Base-by-base conservation (phyloP, 2,329 filamentous ascomycete genomes). In the Claviceps sp. region DNA sequence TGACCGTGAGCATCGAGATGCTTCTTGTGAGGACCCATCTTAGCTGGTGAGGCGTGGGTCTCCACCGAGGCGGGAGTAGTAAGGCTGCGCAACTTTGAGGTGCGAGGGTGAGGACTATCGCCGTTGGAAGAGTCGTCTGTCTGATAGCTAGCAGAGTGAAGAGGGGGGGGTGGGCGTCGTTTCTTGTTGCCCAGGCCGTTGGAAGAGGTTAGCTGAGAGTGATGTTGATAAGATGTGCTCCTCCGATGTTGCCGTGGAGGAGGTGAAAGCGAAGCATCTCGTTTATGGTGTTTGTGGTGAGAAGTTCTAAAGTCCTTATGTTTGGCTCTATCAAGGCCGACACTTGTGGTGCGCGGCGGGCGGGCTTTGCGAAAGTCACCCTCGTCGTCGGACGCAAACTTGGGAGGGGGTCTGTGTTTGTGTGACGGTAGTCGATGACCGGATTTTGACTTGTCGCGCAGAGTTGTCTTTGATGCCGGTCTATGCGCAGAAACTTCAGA, bases 1-100 rank as follows among this genome's bases (percentile, higher is more conserved):
- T 94, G 86, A 22, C 93, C 93, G 64, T 94, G 95, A 51, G 88
- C 86, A 68, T 97, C 93, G 22, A 91, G 81, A 62, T 91, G 85
- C 60, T 93, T 91, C 66, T 91, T 94, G 63, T 88, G 85, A 2
- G 81, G 79, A 0, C 70, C 71, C 66, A 87, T 81, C 59, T 85
- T 82, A 59, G 81, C 77, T 53, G 86, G 76, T 48, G 87, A 82
- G 59, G 82, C 75, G 59, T 79, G 71, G 60, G 81, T 72, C 54
- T 83, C 76, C 57, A 78, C 72, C 3, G 77, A 75, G 11, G 73
- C 71, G 7, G 79, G 76, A 1, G 77, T 78, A 42, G 75, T 72
- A 18, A 82, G 66, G 56, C 71, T 76, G 47, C 78, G 76, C 50
- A 79, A 61, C 56, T 79, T 80, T 44, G 78, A 77, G 58, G 73